These are phyloP conservation scores for Myochromella boudieri DNA, from an alignment of 768 basidiomycete species.

Conservation along the genomic window DNA sequence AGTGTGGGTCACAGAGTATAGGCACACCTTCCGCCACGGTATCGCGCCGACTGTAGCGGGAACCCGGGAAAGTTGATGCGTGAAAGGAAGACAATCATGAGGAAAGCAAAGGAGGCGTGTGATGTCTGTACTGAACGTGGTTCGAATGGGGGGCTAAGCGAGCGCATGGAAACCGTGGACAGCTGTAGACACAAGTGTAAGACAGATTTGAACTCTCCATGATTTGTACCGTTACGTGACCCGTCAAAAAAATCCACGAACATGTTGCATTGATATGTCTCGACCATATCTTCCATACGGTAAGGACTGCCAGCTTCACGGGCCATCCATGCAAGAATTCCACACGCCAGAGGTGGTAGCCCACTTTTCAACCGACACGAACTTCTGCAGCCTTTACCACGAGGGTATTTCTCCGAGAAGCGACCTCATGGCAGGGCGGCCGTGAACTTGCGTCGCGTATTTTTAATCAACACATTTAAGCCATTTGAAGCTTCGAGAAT, in stretches of 20 bases:
- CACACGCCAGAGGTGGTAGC: too few relatives aligned
- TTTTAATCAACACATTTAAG: not conserved
- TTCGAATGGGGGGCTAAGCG: not conserved
- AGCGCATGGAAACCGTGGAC: not conserved
- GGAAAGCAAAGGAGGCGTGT: not conserved
- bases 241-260: not conserved
- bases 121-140: not conserved
- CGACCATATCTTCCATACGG: too few relatives aligned
- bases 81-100: conserved; percentile 3
- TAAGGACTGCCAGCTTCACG: too few relatives aligned
- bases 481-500: not conserved
- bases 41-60: not conserved
- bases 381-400: not conserved
- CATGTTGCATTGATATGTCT: too few relatives aligned
- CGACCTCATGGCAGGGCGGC: too few relatives aligned
- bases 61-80: conserved; percentile 1
- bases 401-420: not conserved
- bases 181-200: not conserved
- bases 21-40: not conserved
- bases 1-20: not conserved
- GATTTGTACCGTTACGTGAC: not conserved
- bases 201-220: not conserved
- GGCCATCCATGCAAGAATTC: too few relatives aligned
- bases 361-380: too few relatives aligned
- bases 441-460: not conserved